Percentiles rank a stretch among this genome's conserved stretches.
phyloP scores from a whole-genome alignment of 2,329 filamentous ascomycete species.

The Aspergillus felis region DNA sequence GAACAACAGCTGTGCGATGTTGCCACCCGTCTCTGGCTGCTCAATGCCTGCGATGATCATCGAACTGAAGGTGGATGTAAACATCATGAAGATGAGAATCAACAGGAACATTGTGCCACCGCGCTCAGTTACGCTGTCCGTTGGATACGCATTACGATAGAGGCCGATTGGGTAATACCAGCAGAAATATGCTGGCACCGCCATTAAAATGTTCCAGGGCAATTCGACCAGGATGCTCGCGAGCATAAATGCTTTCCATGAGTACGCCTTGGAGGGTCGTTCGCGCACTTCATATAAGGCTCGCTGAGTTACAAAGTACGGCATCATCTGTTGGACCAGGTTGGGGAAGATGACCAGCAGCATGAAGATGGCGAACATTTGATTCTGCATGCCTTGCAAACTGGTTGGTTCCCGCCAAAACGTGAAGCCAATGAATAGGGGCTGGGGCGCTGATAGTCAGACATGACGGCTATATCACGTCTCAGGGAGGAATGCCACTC shows the following conservation, averaged over 20 bases:
- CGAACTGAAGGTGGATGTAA: conserved; percentile 66
- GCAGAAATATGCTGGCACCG: conserved; percentile 54
- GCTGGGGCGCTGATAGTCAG: conserved; percentile 37
- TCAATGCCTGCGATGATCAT: conserved; percentile 68
- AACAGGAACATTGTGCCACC: conserved; percentile 63
- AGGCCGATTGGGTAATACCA: conserved; percentile 63
- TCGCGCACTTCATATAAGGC: conserved; percentile 56
- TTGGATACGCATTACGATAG: conserved; percentile 35
- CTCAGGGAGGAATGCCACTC: conserved; percentile 52
- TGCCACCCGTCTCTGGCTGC: conserved; percentile 62
- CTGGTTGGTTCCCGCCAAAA: conserved; percentile 71
- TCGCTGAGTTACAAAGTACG: conserved; percentile 52
- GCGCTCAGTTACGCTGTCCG: conserved; percentile 42
- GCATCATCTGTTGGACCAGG: conserved; percentile 49
- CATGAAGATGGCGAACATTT: conserved; percentile 86
- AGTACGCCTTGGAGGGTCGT: conserved; percentile 63
- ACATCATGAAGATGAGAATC: conserved; percentile 63
- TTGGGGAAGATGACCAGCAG: conserved; percentile 69
- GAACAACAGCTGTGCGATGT: conserved; percentile 56
- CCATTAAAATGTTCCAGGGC: conserved; percentile 59
- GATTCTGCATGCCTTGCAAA: conserved; percentile 79
- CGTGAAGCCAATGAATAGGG: conserved; percentile 75
- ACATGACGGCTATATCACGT: background rate
- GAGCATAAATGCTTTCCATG: conserved; percentile 66
- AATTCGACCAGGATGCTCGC: conserved; percentile 67